These are phyloP conservation scores for Primulina huaijiensis DNA, from an alignment of 257 asterid species.

Conservation along the genomic window DNA sequence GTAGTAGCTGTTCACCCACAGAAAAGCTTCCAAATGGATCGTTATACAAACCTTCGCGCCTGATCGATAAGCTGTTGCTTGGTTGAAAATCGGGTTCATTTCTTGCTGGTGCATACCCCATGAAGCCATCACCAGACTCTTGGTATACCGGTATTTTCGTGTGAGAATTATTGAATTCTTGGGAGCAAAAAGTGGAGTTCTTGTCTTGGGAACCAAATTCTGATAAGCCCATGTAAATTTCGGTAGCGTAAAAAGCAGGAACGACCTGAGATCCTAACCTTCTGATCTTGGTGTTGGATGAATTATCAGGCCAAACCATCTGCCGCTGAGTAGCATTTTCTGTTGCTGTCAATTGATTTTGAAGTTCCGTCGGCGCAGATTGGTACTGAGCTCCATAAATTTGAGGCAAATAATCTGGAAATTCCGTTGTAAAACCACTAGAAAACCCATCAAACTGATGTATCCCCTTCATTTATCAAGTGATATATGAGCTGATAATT, in stretches of 20 bases:
- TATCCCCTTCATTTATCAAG: constrained; percentile 40
- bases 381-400: constrained; percentile 31
- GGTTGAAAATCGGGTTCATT: constrained; percentile 25
- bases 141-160: background rate
- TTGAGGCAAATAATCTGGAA: constrained; percentile 30
- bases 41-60: constrained; percentile 29
- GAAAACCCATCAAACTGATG: constrained; percentile 35
- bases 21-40: constrained; percentile 47
- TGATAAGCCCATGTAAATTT: background rate
- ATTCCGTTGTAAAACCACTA: constrained; percentile 32
- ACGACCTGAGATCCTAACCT: background rate
- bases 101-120: constrained; percentile 21
- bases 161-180: background rate
- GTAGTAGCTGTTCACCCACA: constrained; percentile 47
- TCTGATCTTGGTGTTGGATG: constrained; percentile 12
- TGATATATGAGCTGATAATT: background rate
- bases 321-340: constrained; percentile 19
- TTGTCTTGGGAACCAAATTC: background rate
- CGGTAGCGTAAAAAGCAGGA: background rate
- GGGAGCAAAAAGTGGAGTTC: background rate
- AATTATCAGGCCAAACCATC: constrained; percentile 29
- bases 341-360: constrained; percentile 29
- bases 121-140: background rate
- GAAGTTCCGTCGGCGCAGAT: constrained; percentile 27
- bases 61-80: constrained; percentile 20